Base-by-base conservation (phyloP, 805 yeast species). In the Vanderwaltozyma polyspora region DNA sequence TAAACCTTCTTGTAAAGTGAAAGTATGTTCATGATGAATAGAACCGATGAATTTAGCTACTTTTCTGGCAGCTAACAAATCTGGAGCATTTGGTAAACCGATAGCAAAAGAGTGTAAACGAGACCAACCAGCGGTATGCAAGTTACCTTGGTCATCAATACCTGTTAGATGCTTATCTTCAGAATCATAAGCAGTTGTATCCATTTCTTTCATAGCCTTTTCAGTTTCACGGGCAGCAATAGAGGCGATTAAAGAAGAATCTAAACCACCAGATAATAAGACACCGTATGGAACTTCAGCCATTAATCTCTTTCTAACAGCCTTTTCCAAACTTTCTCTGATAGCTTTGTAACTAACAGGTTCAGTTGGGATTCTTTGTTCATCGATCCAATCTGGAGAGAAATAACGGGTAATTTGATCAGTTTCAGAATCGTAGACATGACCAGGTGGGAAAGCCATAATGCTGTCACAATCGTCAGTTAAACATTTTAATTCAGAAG, bases 281-380 rank as follows among this genome's bases (percentile, higher is more conserved):
- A 91, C 99, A 67, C 99, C 99, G 62, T 84, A 91, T 37, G 99
- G 97, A 42, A 91, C 99, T 69, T 91, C 99, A 37, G 97, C 91
- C 99, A 91, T 91, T 54, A 91, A 74, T 72, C 98, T 81, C 82
- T 91, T 91, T 71, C 98, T 81, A 36, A 91, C 99, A 32, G 98
- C 86, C 65, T 80, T 66, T 63, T 91, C 98, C 58, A 91, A 72
- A 32, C 83, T 61, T 52, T 78, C 80, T 62, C 95, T 79, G 41
- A 91, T 72, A 39, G 64, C 49, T 52, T 59, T 74, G 57, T 68
- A 75, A 59, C 89, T 94, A 30, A 80, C 83, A 29, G 78, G 84
- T 39, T 72, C 70, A 28, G 79, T 60, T 47, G 98, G 95, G 43
- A 82, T 70, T 57, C 69, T 69, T 34, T 66, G 42, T 46, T 71